Evolutionary conservation across 176 grass and related monocot species (phyloP), one percentile per base, ranked within the genome.

Genomic region (Cenchrus americanus): DNA sequence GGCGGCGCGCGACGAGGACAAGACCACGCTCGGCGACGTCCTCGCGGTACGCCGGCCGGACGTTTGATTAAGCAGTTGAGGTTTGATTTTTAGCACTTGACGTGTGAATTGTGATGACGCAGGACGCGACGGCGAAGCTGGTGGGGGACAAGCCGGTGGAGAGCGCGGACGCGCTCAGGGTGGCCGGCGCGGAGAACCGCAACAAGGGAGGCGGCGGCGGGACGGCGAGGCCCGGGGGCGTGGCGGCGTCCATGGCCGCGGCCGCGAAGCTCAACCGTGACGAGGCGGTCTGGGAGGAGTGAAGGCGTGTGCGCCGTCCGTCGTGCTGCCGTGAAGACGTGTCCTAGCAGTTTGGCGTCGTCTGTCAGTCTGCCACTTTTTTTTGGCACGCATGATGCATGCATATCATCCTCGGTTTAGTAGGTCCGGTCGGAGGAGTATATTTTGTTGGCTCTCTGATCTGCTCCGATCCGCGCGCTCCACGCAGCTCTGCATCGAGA

Each of bases 11-110:
- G 81, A 86, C n/a, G 75, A 79, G 24, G 81, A 88, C 50, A 94
- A 91, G 90, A 73, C 84, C 65, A 97, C 79, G 78, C 81, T 97
- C 60, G 48, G 84, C 8, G 86, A 97, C 18, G 85, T 97, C 27
- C 90, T 97, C 23, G 22, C 47, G 78, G 92, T 94, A 87, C 21
- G 92, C 91, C 86, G 14, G 27, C 10, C 10, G 18, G 2, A 3
- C 7, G n/a, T 12, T 0, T 41, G 7, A 6, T 37, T 37, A 37
- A 37, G 34, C 34, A 37, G 34, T 37, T 37, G 34, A n/a, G n/a
- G 4, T 37, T 37, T 37, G 34, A 37, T 37, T 37, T 37, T 37
- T 37, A 30, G 27, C 27, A 37, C 21, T 58, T 58, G 54, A 21
- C 19, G 19, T 4, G 34, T 37, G 2, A 5, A 6, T 44, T 44